These are phyloP conservation scores for Pleurotus tuoliensis DNA, from an alignment of 768 basidiomycete genomes.

Conservation along the genomic window DNA sequence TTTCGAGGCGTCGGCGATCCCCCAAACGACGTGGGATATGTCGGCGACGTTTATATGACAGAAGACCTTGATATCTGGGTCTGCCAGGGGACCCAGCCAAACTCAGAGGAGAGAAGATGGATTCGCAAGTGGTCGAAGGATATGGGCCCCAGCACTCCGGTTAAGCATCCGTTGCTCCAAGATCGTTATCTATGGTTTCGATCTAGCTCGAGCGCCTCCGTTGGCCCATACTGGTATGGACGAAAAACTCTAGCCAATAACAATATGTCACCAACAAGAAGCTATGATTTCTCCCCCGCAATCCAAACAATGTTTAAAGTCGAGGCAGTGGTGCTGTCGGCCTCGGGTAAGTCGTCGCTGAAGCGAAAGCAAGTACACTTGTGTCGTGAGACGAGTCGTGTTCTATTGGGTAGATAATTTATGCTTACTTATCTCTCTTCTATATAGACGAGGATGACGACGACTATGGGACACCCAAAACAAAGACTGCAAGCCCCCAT, in stretches of 20 bases:
- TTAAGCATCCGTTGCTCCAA: not conserved
- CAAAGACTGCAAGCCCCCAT: too few relatives aligned
- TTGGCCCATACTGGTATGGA: not conserved
- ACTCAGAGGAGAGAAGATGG: not conserved
- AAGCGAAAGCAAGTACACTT: too few relatives aligned
- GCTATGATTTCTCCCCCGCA: not conserved
- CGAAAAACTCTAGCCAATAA: not conserved
- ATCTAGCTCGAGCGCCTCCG: not conserved
- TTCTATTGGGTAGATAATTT: too few relatives aligned
- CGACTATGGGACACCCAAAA: too few relatives aligned
- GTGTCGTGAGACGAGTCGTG: too few relatives aligned
- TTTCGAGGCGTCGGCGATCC: not conserved
- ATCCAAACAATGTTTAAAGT: not conserved
- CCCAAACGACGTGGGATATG: conserved; percentile 1
- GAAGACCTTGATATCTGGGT: not conserved
- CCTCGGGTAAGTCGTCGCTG: too few relatives aligned
- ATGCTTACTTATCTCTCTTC: too few relatives aligned
- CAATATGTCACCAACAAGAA: not conserved
- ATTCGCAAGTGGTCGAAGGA: not conserved
- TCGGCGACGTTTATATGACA: conserved; percentile 1
- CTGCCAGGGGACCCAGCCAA: not conserved
- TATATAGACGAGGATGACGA: too few relatives aligned
- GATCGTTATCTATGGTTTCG: not conserved
- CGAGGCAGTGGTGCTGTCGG: not conserved
- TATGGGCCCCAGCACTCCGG: not conserved